Percentiles rank a stretch among this genome's conserved stretches.
Conservation (phyloP, 2,329 filamentous ascomycete species). For the Cladophialophora bantiana region DNA sequence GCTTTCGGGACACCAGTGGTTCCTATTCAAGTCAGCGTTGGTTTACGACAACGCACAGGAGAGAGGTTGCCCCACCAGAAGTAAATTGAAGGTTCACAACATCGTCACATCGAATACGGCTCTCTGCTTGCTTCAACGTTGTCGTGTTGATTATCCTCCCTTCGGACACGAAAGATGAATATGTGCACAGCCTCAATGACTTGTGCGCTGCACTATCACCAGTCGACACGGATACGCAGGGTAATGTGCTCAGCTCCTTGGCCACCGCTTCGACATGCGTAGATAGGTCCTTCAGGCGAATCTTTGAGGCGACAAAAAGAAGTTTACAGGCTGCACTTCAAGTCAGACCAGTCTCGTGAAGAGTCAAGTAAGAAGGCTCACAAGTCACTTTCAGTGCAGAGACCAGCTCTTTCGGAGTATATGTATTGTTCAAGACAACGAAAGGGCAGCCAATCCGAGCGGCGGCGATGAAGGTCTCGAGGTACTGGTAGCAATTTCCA, state of each 20-base stretch:
- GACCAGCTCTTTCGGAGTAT: slow-evolving; percentile 38
- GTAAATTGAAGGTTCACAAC: slow-evolving; percentile 96
- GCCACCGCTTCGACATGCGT: slow-evolving; percentile 43
- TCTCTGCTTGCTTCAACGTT: slow-evolving; percentile 25
- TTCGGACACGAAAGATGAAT: slow-evolving; percentile 46
- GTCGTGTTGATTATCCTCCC: slow-evolving; percentile 27
- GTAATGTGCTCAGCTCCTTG: slow-evolving; percentile 66
- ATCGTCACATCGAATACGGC: slow-evolving; percentile 57
- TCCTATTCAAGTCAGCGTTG: slow-evolving; percentile 53
- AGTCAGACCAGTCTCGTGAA: background rate
- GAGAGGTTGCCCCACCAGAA: slow-evolving; percentile 52
- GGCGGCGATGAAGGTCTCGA: slow-evolving; percentile 42
- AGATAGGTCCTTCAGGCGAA: slow-evolving; percentile 36
- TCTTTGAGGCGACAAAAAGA: slow-evolving; percentile 40
- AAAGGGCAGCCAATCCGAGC: slow-evolving; percentile 45
- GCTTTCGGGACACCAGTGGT: slow-evolving; percentile 91
- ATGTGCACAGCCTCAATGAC: slow-evolving; percentile 64
- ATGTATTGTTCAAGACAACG: slow-evolving; percentile 47
- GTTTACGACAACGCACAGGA: background rate
- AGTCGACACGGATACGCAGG: slow-evolving; percentile 69
- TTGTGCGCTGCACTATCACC: background rate
- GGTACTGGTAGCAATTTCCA: slow-evolving; percentile 35
- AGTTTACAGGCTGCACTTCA: slow-evolving; percentile 39
- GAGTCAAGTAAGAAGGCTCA: slow-evolving; percentile 12
- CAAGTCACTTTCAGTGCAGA: slow-evolving; percentile 20